Percentiles rank a stretch among this genome's conserved stretches.
Conservation (phyloP, 2,329 filamentous ascomycete species). For the Stemphylium beticola region DNA sequence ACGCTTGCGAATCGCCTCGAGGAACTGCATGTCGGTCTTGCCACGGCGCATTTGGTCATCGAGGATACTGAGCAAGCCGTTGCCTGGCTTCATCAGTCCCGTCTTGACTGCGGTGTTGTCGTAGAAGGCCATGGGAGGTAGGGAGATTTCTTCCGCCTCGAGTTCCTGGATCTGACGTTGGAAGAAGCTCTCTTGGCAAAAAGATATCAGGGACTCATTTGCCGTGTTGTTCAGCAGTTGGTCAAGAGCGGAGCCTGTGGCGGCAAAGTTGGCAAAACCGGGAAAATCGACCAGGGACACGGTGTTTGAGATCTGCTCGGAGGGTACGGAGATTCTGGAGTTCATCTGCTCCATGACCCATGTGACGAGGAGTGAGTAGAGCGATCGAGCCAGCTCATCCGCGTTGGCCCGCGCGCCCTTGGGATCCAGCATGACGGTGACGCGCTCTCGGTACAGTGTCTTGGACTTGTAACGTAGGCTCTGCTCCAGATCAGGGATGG, state of each 20-base stretch:
- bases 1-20: constrained; percentile 88
- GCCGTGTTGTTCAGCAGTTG: constrained; percentile 95
- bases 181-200: constrained; percentile 94
- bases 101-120: constrained; percentile 96
- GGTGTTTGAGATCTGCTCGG: constrained; percentile 90
- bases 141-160: constrained; percentile 89
- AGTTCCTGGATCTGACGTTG: constrained; percentile 91
- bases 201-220: constrained; percentile 88
- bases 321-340: constrained; percentile 82
- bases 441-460: constrained; percentile 92
- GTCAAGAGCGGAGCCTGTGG: constrained; percentile 85
- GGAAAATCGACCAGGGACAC: constrained; percentile 96
- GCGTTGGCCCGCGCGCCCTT: constrained; percentile 88
- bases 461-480: constrained; percentile 96
- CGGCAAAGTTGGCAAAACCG: constrained; percentile 83
- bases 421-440: constrained; percentile 98
- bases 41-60: constrained; percentile 94
- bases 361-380: constrained; percentile 92
- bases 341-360: constrained; percentile 95
- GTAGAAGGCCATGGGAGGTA: constrained; percentile 93
- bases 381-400: constrained; percentile 88
- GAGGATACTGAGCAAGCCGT: constrained; percentile 89
- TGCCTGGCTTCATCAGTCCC: constrained; percentile 88
- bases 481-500: constrained; percentile 78
- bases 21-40: constrained; percentile 84